Evolutionary conservation across 495 filamentous ascomycete species (phyloP).

Genomic region (Hypomontagnella monticulosa): DNA sequence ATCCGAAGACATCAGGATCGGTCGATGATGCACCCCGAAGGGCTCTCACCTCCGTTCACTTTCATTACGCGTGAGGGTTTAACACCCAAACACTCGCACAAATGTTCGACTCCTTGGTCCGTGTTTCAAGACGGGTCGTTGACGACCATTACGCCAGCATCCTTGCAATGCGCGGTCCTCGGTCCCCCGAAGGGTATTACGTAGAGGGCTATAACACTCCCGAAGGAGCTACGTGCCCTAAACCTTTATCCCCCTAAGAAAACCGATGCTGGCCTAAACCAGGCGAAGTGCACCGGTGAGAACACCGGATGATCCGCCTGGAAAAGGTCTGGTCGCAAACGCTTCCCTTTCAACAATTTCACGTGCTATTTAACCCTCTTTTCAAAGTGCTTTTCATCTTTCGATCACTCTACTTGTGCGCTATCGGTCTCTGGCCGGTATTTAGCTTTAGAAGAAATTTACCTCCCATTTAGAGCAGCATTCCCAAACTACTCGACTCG

Average conservation of each 20-base stretch:
- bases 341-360: constrained; percentile 15
- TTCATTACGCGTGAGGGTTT: constrained; percentile 11
- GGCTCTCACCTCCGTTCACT: constrained; percentile 13
- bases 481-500: constrained; percentile 76
- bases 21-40: constrained; percentile 9
- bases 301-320: constrained; percentile 10
- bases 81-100: constrained; percentile 9
- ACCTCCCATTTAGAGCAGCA: constrained; percentile 75
- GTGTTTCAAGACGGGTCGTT: constrained; percentile 11
- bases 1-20: constrained; percentile 14
- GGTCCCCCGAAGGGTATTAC: constrained; percentile 9
- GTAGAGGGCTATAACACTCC: constrained; percentile 6
- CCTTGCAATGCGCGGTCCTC: constrained; percentile 9
- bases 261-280: constrained; percentile 13
- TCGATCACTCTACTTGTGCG: constrained; percentile 14
- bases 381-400: constrained; percentile 14
- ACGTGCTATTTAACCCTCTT: constrained; percentile 15
- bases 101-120: constrained; percentile 11
- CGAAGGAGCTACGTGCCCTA: constrained; percentile 6
- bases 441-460: constrained; percentile 76
- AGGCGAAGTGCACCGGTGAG: constrained; percentile 11
- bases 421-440: constrained; percentile 13
- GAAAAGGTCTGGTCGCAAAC: constrained; percentile 13
- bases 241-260: constrained; percentile 3
- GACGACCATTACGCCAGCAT: constrained; percentile 13